Conservation (phyloP, 1,284 basidiomycete genomes). For the Apiotrichum sp. region DNA sequence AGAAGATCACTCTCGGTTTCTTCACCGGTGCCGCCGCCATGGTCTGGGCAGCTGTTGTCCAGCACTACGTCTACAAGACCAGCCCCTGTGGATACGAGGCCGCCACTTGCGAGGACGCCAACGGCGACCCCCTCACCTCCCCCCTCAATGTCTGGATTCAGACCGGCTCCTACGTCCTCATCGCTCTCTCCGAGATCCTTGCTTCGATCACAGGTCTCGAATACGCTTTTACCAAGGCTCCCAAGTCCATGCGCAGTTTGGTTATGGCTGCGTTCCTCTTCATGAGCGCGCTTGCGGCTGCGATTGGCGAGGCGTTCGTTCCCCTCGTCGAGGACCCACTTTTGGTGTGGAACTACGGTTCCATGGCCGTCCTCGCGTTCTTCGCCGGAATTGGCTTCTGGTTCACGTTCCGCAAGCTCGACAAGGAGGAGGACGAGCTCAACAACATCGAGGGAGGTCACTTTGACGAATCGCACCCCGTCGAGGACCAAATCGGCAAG, state of each 20-base stretch:
- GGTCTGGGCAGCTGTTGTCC: conserved; percentile 47
- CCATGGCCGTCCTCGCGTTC: conserved; percentile 1
- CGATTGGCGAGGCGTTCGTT: conserved; percentile 1
- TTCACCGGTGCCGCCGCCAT: conserved; percentile 28
- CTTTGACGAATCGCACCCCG: neutral
- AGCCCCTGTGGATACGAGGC: conserved; percentile 47
- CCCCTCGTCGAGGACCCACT: neutral
- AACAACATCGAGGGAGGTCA: neutral
- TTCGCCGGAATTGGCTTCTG: conserved; percentile 1
- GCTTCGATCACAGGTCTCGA: conserved; percentile 4
- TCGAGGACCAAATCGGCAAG: neutral
- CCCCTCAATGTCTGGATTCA: neutral
- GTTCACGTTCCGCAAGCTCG: conserved; percentile 2
- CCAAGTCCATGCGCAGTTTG: neutral
- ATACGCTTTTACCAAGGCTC: conserved; percentile 2
- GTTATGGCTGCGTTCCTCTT: conserved; percentile 2
- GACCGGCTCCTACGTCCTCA: conserved; percentile 1
- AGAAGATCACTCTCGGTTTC: conserved; percentile 20
- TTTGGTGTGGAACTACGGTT: conserved; percentile 2
- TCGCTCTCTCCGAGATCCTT: neutral
- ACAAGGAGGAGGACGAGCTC: conserved; percentile 2
- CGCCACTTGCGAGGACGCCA: conserved; percentile 24
- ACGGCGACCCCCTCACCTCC: neutral
- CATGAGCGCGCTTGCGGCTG: neutral
- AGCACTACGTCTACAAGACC: conserved; percentile 48